Evolutionary conservation across 768 basidiomycete genomes (phyloP).

Genomic region (Termitomyces bulborhizus): DNA sequence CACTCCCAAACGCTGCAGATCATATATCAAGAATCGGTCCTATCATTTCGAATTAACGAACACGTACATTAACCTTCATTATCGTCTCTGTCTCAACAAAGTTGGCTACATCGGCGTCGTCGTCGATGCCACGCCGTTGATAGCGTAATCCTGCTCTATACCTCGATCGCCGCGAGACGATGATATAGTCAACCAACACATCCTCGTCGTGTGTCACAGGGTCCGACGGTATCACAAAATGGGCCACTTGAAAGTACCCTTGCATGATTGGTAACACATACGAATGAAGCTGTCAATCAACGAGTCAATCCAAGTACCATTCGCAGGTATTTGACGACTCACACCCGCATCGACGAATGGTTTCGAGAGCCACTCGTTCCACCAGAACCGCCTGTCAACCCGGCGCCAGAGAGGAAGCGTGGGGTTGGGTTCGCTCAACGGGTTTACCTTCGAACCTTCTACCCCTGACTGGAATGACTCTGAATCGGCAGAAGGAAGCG

Average conservation of each 20-base stretch:
- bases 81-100: conserved; percentile 95
- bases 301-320: not conserved
- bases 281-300: conserved; percentile 53
- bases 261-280: conserved; percentile 92
- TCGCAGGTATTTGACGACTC: conserved; percentile 18
- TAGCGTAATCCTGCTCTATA: conserved; percentile 92
- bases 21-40: not conserved
- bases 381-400: conserved; percentile 90
- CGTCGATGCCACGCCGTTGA: conserved; percentile 91
- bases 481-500: conserved; percentile 28
- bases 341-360: conserved; percentile 88
- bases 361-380: conserved; percentile 87
- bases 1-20: conserved; percentile 59
- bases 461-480: conserved; percentile 7
- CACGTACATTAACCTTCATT: conserved; percentile 67
- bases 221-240: conserved; percentile 56
- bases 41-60: not conserved
- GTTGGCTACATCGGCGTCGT: conserved; percentile 90
- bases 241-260: conserved; percentile 78
- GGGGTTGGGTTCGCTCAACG: conserved; percentile 64
- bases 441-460: conserved; percentile 33
- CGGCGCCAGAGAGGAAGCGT: conserved; percentile 87
- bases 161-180: conserved; percentile 82
- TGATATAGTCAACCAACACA: conserved; percentile 62
- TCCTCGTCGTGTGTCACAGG: conserved; percentile 36